Base-by-base conservation (phyloP, 2,329 filamentous ascomycete species). In the Colletotrichum sublineola region DNA sequence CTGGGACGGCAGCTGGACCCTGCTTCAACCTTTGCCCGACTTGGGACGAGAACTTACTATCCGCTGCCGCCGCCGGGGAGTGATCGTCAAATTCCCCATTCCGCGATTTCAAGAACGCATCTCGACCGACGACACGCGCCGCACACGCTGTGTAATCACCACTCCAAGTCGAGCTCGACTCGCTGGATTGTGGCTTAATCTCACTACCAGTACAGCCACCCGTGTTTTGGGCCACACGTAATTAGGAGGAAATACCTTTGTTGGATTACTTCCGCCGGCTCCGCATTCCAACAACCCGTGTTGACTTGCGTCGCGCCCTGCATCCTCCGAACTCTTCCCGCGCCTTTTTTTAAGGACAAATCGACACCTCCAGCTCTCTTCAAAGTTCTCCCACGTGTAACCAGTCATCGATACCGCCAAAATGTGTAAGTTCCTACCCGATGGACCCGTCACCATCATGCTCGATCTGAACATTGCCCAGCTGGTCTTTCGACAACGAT, bases 401-500 rank as follows among this genome's bases (percentile, higher is more conserved):
- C 60, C 18, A 6, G 46, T 60, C 40, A 20, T 29, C 53, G 55
- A 53, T 20, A 8, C 57, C 62, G 36, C 44, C 69, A 68, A 52
- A 68, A 73, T 74, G 72, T 74, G 69, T 74, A 73, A 73, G 69
- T 73, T 14, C 7, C 24, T n/a, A 29, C 31, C 2, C 33, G n/a
- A 15, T 20, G 15, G 42, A 24, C 2, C 48, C 33, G 11, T 42
- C 6, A 3, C 14, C 12, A 24, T 24, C 5, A 9, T 4, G 36
- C 29, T 11, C 7, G 40, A 52, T 7, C 14, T 67, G 38, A 67
- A 50, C 42, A 1, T 55, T 18, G 56, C 57, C 48, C 40, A 68
- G 70, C 64, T n/a, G 14, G 44, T n/a, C 74, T 71, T 29, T 55
- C 73, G 60, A 89, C 87, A 15, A 89, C 88, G 7, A 84, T 92